Evolutionary conservation across 2,329 filamentous ascomycete species (phyloP).

Genomic region (Colletotrichum eleusines): DNA sequence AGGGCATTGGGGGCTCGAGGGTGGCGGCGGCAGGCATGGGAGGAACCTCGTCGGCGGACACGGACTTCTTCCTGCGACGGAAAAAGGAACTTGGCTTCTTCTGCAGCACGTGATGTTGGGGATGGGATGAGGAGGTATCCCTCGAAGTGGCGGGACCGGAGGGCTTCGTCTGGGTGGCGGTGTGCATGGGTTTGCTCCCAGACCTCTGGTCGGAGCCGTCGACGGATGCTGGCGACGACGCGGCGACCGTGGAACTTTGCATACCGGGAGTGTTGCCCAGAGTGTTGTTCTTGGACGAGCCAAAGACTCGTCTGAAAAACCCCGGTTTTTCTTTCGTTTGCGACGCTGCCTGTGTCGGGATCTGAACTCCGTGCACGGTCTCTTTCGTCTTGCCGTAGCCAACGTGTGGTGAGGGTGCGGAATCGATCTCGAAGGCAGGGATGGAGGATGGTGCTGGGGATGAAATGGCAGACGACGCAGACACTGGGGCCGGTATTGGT

Average conservation of each 20-base stretch:
- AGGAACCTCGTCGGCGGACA: conserved; percentile 74
- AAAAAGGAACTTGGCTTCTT: conserved; percentile 98
- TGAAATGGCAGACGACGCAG: conserved; percentile 44
- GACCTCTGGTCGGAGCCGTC: conserved; percentile 52
- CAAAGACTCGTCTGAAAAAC: conserved; percentile 95
- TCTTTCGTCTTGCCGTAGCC: conserved; percentile 71
- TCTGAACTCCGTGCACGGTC: conserved; percentile 60
- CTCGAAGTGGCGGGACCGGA: conserved; percentile 61
- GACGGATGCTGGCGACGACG: conserved; percentile 53
- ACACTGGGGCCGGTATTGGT: conserved; percentile 41
- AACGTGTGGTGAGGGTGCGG: conserved; percentile 69
- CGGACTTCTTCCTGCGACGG: conserved; percentile 90
- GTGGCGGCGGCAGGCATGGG: conserved; percentile 65
- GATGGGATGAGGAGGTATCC: conserved; percentile 58
- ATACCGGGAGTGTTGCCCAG: conserved; percentile 43
- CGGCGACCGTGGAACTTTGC: conserved; percentile 46
- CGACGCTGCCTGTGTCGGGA: conserved; percentile 62
- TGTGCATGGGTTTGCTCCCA: conserved; percentile 56
- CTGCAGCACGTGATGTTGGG: conserved; percentile 69
- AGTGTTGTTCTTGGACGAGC: conserved; percentile 70
- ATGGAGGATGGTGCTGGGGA: conserved; percentile 53
- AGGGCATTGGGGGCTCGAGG: conserved; percentile 53
- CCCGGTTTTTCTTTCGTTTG: conserved; percentile 78
- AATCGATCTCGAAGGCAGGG: conserved; percentile 58
- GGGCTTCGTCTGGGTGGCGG: conserved; percentile 60